Percentiles rank a stretch among this genome's conserved stretches.
Evolutionary conservation across 2,329 filamentous ascomycete genomes (phyloP).

Genomic region (Paecilomyces sp.): DNA sequence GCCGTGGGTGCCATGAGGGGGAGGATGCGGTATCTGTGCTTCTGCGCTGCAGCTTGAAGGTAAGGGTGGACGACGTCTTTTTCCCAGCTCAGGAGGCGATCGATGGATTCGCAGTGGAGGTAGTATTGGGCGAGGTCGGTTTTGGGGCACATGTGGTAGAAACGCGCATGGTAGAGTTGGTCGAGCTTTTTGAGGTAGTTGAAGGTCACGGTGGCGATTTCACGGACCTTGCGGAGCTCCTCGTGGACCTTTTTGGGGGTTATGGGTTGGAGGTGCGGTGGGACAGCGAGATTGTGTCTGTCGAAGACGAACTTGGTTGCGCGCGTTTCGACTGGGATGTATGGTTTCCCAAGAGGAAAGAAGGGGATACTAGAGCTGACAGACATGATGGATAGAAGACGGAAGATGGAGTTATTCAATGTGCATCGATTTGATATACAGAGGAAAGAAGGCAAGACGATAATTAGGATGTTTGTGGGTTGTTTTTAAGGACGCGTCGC

Average conservation of each 20-base stretch:
- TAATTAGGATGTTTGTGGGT: neutral
- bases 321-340: conserved; percentile 1
- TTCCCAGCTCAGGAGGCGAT: conserved; percentile 19
- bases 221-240: conserved; percentile 9
- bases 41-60: neutral
- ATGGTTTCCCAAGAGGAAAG: conserved; percentile 1
- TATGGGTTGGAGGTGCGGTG: conserved; percentile 7
- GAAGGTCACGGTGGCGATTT: conserved; percentile 10
- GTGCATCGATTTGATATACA: neutral
- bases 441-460: neutral
- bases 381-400: neutral
- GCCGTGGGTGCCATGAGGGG: conserved; percentile 11
- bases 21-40: neutral
- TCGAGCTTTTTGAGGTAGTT: conserved; percentile 10
- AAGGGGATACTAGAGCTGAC: neutral
- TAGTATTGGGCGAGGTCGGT: neutral
- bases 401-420: neutral
- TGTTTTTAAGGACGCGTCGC: neutral
- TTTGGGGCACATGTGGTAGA: conserved; percentile 18
- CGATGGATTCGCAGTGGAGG: conserved; percentile 15
- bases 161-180: conserved; percentile 10
- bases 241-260: conserved; percentile 3
- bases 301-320: conserved; percentile 5
- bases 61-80: conserved; percentile 3
- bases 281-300: conserved; percentile 7